Percentiles rank a stretch among this genome's conserved stretches.
phyloP scores from a whole-genome alignment of 805 yeast species.

The Candida suzukii region DNA sequence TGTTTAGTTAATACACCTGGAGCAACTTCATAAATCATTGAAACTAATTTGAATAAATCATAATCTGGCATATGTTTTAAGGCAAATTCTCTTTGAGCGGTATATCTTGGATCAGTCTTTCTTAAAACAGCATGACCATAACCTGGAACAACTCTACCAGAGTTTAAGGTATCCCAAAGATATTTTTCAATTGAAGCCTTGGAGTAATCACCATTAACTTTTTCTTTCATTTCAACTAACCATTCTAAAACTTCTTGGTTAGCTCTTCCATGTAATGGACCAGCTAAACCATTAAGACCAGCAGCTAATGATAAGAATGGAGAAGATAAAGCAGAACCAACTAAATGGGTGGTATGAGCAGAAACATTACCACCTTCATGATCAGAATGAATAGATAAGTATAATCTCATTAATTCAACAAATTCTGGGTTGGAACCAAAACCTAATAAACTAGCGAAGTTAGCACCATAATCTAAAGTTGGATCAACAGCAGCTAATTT shows the following conservation, averaged over 20 bases:
- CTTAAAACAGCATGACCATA: slow-evolving; percentile 86
- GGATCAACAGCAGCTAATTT: slow-evolving; percentile 45
- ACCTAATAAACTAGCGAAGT: slow-evolving; percentile 51
- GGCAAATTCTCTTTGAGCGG: slow-evolving; percentile 81
- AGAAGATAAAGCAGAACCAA: slow-evolving; percentile 75
- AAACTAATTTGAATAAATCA: slow-evolving; percentile 71
- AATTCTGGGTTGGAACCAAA: slow-evolving; percentile 59
- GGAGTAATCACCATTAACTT: slow-evolving; percentile 64
- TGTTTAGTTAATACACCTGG: slow-evolving; percentile 75
- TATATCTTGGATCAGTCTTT: slow-evolving; percentile 85
- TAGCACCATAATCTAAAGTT: slow-evolving; percentile 61
- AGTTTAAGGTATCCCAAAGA: slow-evolving; percentile 71
- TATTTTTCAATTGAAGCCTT: slow-evolving; percentile 65
- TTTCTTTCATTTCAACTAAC: slow-evolving; percentile 60
- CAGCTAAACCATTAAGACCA: slow-evolving; percentile 80
- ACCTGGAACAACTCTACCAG: slow-evolving; percentile 85
- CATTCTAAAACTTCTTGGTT: slow-evolving; percentile 84
- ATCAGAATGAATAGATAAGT: slow-evolving; percentile 77
- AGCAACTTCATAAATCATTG: slow-evolving; percentile 74
- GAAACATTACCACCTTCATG: slow-evolving; percentile 90
- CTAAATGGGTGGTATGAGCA: slow-evolving; percentile 82
- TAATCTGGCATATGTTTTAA: slow-evolving; percentile 68
- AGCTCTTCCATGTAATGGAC: slow-evolving; percentile 85
- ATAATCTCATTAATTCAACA: slow-evolving; percentile 72
- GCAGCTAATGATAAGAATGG: slow-evolving; percentile 77